Percentiles rank a stretch among this genome's conserved stretches.
These are phyloP conservation scores for Trypanosoma cruzi DNA, from an alignment of 208 protist species.

Conservation along the genomic window DNA sequence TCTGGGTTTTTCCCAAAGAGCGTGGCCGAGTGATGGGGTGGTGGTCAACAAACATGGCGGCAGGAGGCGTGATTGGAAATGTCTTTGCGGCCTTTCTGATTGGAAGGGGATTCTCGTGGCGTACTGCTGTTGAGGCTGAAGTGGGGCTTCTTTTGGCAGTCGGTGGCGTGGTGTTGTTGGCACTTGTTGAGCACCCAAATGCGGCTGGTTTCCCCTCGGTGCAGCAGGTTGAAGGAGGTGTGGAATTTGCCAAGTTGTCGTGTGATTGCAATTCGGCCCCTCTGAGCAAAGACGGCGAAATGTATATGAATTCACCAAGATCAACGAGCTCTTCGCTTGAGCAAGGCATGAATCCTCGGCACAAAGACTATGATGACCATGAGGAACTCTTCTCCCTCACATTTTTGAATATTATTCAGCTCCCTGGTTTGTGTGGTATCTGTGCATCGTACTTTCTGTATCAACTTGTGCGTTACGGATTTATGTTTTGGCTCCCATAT, in stretches of 20 bases:
- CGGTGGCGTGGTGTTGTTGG: not conserved
- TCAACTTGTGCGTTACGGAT: conserved; percentile 51
- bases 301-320: not conserved
- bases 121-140: conserved; percentile 21
- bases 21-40: conserved; percentile 40
- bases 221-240: conserved; percentile 12
- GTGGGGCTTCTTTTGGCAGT: conserved; percentile 11
- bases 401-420: conserved; percentile 12
- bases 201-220: conserved; percentile 23
- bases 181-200: conserved; percentile 34
- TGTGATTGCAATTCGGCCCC: not conserved
- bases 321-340: not conserved
- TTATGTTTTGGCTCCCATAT: conserved; percentile 58
- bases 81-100: conserved; percentile 32
- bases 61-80: conserved; percentile 39
- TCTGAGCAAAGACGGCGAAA: conserved; percentile 22
- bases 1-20: conserved; percentile 38
- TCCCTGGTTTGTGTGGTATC: conserved; percentile 27
- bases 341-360: too few relatives aligned
- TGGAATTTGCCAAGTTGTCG: not conserved
- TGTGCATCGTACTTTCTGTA: conserved; percentile 36
- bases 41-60: conserved; percentile 44
- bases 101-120: conserved; percentile 24
- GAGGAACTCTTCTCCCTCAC: not conserved
- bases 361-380: too few relatives aligned